Conservation (phyloP, 495 filamentous ascomycete genomes). For the Penicillium psychrofluorescens region DNA sequence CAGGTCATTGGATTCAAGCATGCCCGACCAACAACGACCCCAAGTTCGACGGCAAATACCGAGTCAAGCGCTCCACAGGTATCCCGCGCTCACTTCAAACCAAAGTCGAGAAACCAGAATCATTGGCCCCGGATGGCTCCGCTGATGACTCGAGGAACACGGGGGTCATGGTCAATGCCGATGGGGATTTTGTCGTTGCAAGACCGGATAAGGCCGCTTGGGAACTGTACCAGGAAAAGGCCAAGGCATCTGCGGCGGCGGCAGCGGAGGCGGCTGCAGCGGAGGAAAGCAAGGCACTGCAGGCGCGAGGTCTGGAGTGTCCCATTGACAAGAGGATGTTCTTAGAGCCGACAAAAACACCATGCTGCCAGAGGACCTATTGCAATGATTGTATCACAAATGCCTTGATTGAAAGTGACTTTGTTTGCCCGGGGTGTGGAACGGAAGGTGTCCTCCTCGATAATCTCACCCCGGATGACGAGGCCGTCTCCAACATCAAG, state of each 20-base stretch:
- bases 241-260: conserved; percentile 72
- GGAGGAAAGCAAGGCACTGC: conserved; percentile 70
- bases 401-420: conserved; percentile 94
- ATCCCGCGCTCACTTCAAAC: conserved; percentile 91
- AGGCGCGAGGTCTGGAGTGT: conserved; percentile 84
- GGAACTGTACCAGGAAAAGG: conserved; percentile 93
- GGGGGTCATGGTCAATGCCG: conserved; percentile 92
- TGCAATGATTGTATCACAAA: conserved; percentile 99
- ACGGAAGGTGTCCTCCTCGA: conserved; percentile 88
- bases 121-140: conserved; percentile 62
- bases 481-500: conserved; percentile 67
- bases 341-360: conserved; percentile 95
- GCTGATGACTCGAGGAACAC: conserved; percentile 72
- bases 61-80: conserved; percentile 90
- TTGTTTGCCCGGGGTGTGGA: conserved; percentile 86
- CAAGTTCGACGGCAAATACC: conserved; percentile 81
- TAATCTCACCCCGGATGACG: conserved; percentile 76
- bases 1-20: conserved; percentile 91
- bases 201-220: conserved; percentile 90
- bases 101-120: conserved; percentile 83
- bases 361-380: conserved; percentile 94
- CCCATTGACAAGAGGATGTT: conserved; percentile 94
- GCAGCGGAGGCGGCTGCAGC: conserved; percentile 61
- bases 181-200: conserved; percentile 93
- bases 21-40: conserved; percentile 98